Percentiles rank a stretch among this genome's conserved stretches.
phyloP scores from a whole-genome alignment of 2,329 filamentous ascomycete genomes.

The Dactylonectria estremocensis region DNA sequence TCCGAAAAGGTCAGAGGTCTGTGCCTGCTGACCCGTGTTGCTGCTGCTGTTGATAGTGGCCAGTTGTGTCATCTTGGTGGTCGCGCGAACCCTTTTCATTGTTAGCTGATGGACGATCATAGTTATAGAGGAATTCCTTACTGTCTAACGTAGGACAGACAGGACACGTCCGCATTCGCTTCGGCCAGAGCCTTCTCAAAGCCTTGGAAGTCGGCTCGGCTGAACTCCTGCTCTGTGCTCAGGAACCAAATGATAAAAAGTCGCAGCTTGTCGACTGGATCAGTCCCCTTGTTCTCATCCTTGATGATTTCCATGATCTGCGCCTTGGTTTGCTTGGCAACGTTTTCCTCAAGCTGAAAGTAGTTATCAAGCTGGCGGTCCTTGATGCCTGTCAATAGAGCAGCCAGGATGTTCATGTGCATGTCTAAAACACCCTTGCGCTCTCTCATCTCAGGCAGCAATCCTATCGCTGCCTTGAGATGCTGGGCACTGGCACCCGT shows the following conservation, averaged over 20 bases:
- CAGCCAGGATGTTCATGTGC: slow-evolving; percentile 98
- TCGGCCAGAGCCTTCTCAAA: slow-evolving; percentile 88
- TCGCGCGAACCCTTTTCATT: slow-evolving; percentile 81
- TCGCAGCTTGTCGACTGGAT: slow-evolving; percentile 90
- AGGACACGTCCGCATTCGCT: slow-evolving; percentile 82
- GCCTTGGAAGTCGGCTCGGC: slow-evolving; percentile 83
- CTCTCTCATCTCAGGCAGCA: slow-evolving; percentile 92
- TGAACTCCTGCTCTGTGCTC: slow-evolving; percentile 91
- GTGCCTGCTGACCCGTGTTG: slow-evolving; percentile 73
- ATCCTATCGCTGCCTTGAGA: slow-evolving; percentile 93
- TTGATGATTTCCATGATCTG: slow-evolving; percentile 92
- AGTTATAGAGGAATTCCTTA: slow-evolving; percentile 58
- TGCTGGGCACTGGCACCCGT: slow-evolving; percentile 92
- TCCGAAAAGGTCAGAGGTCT: slow-evolving; percentile 86
- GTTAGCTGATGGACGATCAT: slow-evolving; percentile 42
- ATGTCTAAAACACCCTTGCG: slow-evolving; percentile 95
- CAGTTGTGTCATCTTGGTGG: slow-evolving; percentile 98
- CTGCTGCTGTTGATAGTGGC: slow-evolving; percentile 87
- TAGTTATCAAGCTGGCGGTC: slow-evolving; percentile 96
- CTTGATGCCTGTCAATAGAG: slow-evolving; percentile 84
- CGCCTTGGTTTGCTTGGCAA: slow-evolving; percentile 90
- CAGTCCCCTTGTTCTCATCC: slow-evolving; percentile 84
- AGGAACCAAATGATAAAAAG: slow-evolving; percentile 98
- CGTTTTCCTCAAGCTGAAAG: slow-evolving; percentile 94
- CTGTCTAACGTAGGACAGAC: slow-evolving; percentile 90